A percentile compares a stretch with the other conserved stretches of the same genome.
These are phyloP conservation scores for Paramyrothecium sp. DNA, from an alignment of 2,329 filamentous ascomycete species.

Conservation along the genomic window DNA sequence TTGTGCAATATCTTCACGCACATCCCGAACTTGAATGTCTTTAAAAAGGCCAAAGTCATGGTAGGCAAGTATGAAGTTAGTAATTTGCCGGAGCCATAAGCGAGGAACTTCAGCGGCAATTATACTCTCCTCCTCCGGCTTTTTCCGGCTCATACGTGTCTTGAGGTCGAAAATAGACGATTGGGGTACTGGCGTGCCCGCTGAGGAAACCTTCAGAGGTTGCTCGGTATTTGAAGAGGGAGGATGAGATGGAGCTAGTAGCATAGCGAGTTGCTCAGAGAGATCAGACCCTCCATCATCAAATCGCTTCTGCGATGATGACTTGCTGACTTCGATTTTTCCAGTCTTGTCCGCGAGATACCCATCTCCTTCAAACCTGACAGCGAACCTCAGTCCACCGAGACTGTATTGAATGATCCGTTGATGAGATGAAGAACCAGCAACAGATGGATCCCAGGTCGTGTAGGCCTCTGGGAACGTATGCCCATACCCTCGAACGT, in stretches of 20 bases:
- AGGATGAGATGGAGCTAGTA: not conserved
- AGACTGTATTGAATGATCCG: constrained; percentile 61
- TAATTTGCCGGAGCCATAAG: constrained; percentile 38
- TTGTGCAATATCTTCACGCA: constrained; percentile 22
- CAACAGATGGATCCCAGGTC: constrained; percentile 54
- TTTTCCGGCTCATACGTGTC: constrained; percentile 29
- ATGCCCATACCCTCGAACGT: constrained; percentile 62
- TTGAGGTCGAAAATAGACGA: constrained; percentile 40
- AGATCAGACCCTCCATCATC: not conserved
- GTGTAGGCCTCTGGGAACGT: constrained; percentile 44
- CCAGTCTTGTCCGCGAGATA: constrained; percentile 11
- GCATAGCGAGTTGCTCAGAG: not conserved
- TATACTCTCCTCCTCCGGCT: constrained; percentile 21
- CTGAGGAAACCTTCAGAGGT: constrained; percentile 13
- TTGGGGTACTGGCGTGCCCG: constrained; percentile 27
- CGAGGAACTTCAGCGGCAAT: constrained; percentile 36
- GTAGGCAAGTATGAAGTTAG: constrained; percentile 39
- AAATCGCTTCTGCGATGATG: not conserved
- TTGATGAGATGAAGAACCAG: constrained; percentile 53
- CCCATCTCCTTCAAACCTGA: constrained; percentile 25
- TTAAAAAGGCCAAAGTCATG: constrained; percentile 34
- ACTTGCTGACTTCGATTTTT: not conserved
- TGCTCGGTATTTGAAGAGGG: constrained; percentile 5
- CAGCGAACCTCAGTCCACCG: constrained; percentile 29
- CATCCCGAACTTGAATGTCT: constrained; percentile 30